Conservation (phyloP, 495 filamentous ascomycete species). For the Viridothelium virens region DNA sequence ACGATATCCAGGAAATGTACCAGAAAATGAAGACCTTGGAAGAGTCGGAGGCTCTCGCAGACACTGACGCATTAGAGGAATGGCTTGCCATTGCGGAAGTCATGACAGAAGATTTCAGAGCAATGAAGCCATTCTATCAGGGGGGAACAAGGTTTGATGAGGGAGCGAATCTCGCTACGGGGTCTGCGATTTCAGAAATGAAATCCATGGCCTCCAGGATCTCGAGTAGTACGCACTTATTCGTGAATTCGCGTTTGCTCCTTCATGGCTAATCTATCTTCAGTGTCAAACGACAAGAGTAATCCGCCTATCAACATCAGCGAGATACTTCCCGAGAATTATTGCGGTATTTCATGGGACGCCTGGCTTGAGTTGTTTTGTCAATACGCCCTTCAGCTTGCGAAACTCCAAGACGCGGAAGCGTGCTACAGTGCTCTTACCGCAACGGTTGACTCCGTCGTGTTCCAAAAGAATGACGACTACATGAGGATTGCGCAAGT, state of each 20-base stretch:
- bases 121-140: slow-evolving; percentile 69
- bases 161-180: not conserved
- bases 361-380: slow-evolving; percentile 88
- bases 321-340: slow-evolving; percentile 39
- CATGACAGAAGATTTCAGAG: slow-evolving; percentile 71
- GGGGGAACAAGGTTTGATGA: slow-evolving; percentile 32
- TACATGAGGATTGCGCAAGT: slow-evolving; percentile 58
- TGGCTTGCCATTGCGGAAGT: slow-evolving; percentile 71
- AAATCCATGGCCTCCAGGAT: not conserved
- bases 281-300: not conserved
- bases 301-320: not conserved
- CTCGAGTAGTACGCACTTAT: not conserved
- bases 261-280: too few species aligned
- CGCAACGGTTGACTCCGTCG: slow-evolving; percentile 62
- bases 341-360: slow-evolving; percentile 70
- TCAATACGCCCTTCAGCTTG: slow-evolving; percentile 68
- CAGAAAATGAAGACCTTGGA: slow-evolving; percentile 47
- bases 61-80: slow-evolving; percentile 45
- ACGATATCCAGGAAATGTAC: slow-evolving; percentile 42
- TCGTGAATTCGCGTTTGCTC: not conserved
- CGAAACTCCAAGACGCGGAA: slow-evolving; percentile 48
- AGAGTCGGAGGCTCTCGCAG: slow-evolving; percentile 44
- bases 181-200: slow-evolving; percentile 6
- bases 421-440: slow-evolving; percentile 72
- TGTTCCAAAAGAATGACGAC: slow-evolving; percentile 63